Evolutionary conservation across 192 early-diverging fungal species (phyloP).

Genomic region (Chytriomyces sp.): DNA sequence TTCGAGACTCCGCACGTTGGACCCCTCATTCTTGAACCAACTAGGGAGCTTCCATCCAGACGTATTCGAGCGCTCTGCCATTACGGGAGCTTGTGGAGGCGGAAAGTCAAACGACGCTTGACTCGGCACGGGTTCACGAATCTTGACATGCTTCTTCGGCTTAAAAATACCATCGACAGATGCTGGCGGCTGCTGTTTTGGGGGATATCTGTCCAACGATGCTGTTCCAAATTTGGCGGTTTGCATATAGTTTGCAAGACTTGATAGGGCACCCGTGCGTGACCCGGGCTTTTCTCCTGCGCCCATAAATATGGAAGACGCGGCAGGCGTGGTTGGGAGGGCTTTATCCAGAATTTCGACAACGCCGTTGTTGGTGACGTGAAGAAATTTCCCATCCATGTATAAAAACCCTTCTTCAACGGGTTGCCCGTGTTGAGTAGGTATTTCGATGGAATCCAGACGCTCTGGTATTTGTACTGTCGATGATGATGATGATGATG

Average conservation of each 20-base stretch:
- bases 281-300: not conserved
- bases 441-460: constrained; percentile 5
- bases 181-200: no score
- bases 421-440: no score
- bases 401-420: constrained; percentile 24
- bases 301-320: not conserved
- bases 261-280: not conserved
- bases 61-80: not conserved
- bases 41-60: not conserved
- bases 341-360: not conserved
- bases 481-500: not conserved
- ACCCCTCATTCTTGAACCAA: not conserved
- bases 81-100: not conserved
- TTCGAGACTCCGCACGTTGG: no score
- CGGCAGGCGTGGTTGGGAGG: not conserved
- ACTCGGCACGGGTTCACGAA: not conserved
- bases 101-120: not conserved
- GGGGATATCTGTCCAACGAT: not conserved
- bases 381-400: constrained; percentile 5
- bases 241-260: not conserved
- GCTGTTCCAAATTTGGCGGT: not conserved
- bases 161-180: no score
- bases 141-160: not conserved
- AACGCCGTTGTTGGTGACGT: constrained; percentile 3
- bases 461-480: constrained; percentile 17